Evolutionary conservation across 495 filamentous ascomycete genomes (phyloP).

Genomic region (Physcia stellaris): DNA sequence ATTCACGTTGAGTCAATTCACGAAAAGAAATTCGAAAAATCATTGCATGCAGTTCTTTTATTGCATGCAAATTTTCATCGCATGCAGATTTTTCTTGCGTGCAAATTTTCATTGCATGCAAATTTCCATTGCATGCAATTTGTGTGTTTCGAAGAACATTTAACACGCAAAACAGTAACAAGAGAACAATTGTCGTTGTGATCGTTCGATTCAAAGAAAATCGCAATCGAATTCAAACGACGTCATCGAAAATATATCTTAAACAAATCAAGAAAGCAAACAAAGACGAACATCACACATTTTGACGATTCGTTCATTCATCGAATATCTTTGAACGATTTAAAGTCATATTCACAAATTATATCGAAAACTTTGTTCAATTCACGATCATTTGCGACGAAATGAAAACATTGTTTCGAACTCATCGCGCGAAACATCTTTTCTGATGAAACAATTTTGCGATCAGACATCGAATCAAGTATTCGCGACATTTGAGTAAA

Average conservation of each 20-base stretch:
- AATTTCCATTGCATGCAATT: too few relatives aligned
- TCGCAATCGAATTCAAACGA: background rate
- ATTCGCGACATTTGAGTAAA: conserved; percentile 21
- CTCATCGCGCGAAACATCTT: conserved; percentile 27
- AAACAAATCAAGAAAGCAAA: background rate
- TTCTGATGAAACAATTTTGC: conserved; percentile 60
- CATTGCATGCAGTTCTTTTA: too few relatives aligned
- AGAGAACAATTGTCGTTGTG: too few relatives aligned
- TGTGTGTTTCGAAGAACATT: too few relatives aligned
- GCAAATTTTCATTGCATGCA: too few relatives aligned
- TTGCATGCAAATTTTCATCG: too few relatives aligned
- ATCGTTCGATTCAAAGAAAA: too few relatives aligned
- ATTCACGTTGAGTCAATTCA: too few relatives aligned
- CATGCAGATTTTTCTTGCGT: too few relatives aligned
- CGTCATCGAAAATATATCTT: background rate
- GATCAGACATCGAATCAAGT: conserved; percentile 28
- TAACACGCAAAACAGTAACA: too few relatives aligned
- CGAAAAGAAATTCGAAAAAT: too few relatives aligned
- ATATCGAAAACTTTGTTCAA: conserved; percentile 34
- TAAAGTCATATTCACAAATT: conserved; percentile 40
- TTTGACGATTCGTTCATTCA: too few relatives aligned
- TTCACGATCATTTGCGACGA: conserved; percentile 43
- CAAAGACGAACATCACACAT: background rate
- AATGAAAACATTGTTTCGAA: conserved; percentile 32
- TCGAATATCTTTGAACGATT: conserved; percentile 38